Evolutionary conservation across 345 rosid genomes (phyloP).

Genomic region (Balakata baccata): DNA sequence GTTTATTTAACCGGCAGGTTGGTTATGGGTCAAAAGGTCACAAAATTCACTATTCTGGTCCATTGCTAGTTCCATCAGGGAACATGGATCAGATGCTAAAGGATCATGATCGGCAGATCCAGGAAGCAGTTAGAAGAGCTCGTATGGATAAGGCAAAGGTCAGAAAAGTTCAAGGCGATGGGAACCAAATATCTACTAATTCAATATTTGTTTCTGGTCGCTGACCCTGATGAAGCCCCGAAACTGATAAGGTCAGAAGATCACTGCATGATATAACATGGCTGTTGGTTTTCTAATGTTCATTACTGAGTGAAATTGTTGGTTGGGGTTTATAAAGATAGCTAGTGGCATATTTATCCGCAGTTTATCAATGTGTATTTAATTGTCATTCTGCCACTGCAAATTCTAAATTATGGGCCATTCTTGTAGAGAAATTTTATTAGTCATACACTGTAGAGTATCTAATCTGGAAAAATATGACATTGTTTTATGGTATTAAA

Average conservation of each 20-base stretch:
- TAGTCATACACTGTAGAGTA: constrained; percentile 21
- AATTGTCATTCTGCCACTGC: constrained; percentile 25
- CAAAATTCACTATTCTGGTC: constrained; percentile 95
- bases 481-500: not conserved
- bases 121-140: constrained; percentile 89
- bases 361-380: constrained; percentile 23
- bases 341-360: constrained; percentile 27
- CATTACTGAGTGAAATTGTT: constrained; percentile 18
- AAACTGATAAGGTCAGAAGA: constrained; percentile 18
- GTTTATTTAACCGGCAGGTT: constrained; percentile 39
- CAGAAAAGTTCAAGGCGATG: constrained; percentile 49
- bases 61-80: constrained; percentile 76
- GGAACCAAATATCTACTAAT: constrained; percentile 48
- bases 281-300: constrained; percentile 24
- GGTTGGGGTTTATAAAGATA: constrained; percentile 25
- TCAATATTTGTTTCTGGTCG: constrained; percentile 78
- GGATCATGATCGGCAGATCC: constrained; percentile 96
- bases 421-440: constrained; percentile 31
- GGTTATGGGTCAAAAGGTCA: constrained; percentile 90
- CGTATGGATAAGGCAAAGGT: constrained; percentile 80
- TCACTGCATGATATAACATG: constrained; percentile 15
- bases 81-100: constrained; percentile 92
- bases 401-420: constrained; percentile 21
- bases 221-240: constrained; percentile 37
- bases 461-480: constrained; percentile 6